Evolutionary conservation across 2,329 filamentous ascomycete species (phyloP).

Genomic region (Alternaria ethzedia): DNA sequence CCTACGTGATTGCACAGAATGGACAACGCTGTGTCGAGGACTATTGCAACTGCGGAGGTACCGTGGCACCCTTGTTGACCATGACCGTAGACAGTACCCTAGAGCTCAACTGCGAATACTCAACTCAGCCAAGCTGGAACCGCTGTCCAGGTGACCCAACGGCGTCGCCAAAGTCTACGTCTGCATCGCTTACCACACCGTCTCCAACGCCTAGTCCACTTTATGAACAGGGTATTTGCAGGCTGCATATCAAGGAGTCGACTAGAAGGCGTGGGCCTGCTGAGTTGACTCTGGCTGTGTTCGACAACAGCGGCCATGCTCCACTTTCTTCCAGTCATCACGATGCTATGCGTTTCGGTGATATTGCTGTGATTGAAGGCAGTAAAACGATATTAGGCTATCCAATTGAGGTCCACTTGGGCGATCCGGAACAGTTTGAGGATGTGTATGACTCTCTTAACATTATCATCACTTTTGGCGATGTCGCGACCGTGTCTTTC

Average conservation of each 20-base stretch:
- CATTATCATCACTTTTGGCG: not conserved
- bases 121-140: not conserved
- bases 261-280: not conserved
- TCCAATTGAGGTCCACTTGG: not conserved
- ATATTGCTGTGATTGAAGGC: not conserved
- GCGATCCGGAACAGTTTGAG: not conserved
- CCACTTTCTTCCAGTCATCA: not conserved
- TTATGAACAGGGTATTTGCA: not conserved
- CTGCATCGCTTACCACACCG: not conserved
- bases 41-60: not conserved
- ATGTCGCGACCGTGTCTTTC: not conserved
- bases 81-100: not conserved
- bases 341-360: not conserved
- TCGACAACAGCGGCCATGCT: not conserved
- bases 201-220: not conserved
- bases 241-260: not conserved
- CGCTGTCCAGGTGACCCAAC: not conserved
- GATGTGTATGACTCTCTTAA: not conserved
- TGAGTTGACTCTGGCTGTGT: not conserved
- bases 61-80: not conserved
- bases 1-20: not conserved
- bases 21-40: not conserved
- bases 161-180: not conserved
- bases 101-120: not conserved
- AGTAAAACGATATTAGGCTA: not conserved